Percentiles rank a stretch among this genome's conserved stretches.
Conservation (phyloP, 345 rosid genomes). For the Lenwebbia sp. region DNA sequence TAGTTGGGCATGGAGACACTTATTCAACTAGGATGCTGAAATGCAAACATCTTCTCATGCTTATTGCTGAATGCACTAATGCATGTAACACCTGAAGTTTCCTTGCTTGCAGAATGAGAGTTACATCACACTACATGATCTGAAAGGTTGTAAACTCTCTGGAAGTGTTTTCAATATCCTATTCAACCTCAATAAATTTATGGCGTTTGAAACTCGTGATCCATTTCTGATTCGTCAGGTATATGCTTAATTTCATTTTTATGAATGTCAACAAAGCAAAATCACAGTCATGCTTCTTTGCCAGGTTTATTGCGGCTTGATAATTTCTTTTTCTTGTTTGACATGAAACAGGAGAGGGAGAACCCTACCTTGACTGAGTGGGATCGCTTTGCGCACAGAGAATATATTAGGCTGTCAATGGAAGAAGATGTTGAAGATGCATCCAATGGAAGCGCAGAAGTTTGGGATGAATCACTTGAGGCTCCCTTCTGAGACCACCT, state of each 20-base stretch:
- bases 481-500: slow-evolving; percentile 64
- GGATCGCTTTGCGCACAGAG: slow-evolving; percentile 98
- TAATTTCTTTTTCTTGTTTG: background rate
- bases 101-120: slow-evolving; percentile 52
- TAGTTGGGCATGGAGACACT: background rate
- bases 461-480: slow-evolving; percentile 97
- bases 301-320: background rate
- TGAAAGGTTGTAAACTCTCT: slow-evolving; percentile 81
- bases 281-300: background rate
- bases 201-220: slow-evolving; percentile 96
- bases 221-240: slow-evolving; percentile 99
- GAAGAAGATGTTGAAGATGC: slow-evolving; percentile 98
- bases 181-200: slow-evolving; percentile 90
- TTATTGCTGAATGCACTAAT: background rate
- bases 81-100: background rate
- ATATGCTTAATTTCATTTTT: background rate
- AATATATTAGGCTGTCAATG: slow-evolving; percentile 95
- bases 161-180: slow-evolving; percentile 90
- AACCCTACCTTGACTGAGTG: slow-evolving; percentile 95
- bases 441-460: slow-evolving; percentile 96
- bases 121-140: slow-evolving; percentile 51
- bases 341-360: slow-evolving; percentile 67
- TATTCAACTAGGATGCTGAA: background rate
- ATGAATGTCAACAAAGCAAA: background rate
- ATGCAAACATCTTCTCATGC: background rate